Percentiles rank a stretch among this genome's conserved stretches.
These are phyloP conservation scores for Globisporangium splendens DNA, from an alignment of 352 stramenopile species.

Conservation along the genomic window DNA sequence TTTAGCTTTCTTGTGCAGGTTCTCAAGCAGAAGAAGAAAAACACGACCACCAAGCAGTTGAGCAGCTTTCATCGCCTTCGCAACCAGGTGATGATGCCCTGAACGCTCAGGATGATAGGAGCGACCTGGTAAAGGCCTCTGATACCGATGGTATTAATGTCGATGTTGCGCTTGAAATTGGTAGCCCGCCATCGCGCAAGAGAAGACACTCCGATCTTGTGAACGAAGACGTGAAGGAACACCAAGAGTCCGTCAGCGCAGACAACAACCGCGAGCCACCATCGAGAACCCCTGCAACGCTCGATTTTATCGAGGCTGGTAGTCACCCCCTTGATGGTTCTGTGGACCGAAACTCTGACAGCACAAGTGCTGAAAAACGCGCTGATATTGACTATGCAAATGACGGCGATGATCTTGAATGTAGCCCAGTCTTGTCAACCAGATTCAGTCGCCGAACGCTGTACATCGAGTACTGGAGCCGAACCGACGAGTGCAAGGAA, in stretches of 20 bases:
- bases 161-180: conserved; percentile 58
- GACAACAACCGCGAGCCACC: neutral
- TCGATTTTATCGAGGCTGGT: neutral
- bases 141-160: conserved; percentile 72
- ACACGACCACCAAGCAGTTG: conserved; percentile 1
- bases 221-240: conserved; percentile 19
- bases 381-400: conserved; percentile 26
- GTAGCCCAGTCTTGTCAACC: conserved; percentile 25
- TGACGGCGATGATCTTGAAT: conserved; percentile 48
- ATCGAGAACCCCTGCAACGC: neutral
- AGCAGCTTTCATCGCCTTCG: conserved; percentile 2
- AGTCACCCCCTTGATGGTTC: neutral
- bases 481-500: conserved; percentile 85
- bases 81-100: conserved; percentile 29
- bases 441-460: conserved; percentile 63
- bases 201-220: conserved; percentile 42
- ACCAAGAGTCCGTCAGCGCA: conserved; percentile 21
- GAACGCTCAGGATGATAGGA: conserved; percentile 28
- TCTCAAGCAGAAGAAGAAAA: conserved; percentile 2
- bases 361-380: conserved; percentile 8
- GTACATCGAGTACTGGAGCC: conserved; percentile 88
- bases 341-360: neutral
- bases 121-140: conserved; percentile 22
- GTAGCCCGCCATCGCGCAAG: conserved; percentile 60
- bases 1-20: conserved; percentile 13